These are phyloP conservation scores for Thozetella sp. DNA, from an alignment of 495 filamentous ascomycete species.

Conservation along the genomic window DNA sequence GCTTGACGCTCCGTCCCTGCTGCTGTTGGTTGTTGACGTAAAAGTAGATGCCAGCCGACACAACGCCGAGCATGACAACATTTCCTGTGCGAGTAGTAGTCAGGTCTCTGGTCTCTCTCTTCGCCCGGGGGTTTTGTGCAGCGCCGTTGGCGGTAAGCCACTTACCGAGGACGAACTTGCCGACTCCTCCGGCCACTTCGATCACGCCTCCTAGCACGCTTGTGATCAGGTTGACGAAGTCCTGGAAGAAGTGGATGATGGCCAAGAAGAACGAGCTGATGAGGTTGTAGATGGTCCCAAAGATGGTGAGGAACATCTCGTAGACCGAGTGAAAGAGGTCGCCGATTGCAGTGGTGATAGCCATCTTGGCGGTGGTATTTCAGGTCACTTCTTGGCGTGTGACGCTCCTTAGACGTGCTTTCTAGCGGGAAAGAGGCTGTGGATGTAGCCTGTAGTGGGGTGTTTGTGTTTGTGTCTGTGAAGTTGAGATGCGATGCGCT, in stretches of 20 bases:
- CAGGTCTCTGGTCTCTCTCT: too few relatives aligned
- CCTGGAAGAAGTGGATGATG: constrained; percentile 21
- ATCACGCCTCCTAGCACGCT: constrained; percentile 27
- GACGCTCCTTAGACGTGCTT: too few relatives aligned
- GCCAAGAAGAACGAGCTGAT: constrained; percentile 23
- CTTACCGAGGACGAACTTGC: constrained; percentile 32
- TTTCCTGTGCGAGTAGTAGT: constrained; percentile 19
- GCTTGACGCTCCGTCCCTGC: constrained; percentile 16
- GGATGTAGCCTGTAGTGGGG: neutral
- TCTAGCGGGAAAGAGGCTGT: neutral
- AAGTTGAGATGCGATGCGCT: too few relatives aligned
- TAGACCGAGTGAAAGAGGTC: constrained; percentile 30
- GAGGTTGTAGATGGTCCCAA: constrained; percentile 25
- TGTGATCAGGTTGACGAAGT: constrained; percentile 23
- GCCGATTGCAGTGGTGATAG: constrained; percentile 25
- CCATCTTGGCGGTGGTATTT: constrained; percentile 21
- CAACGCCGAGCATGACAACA: constrained; percentile 27
- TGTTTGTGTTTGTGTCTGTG: neutral
- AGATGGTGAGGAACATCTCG: constrained; percentile 29
- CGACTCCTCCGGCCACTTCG: constrained; percentile 27
- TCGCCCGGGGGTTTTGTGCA: too few relatives aligned
- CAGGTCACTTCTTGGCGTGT: too few relatives aligned
- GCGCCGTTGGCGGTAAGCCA: too few relatives aligned
- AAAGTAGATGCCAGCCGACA: constrained; percentile 21
- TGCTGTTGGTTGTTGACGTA: constrained; percentile 21